A percentile compares a stretch with the other conserved stretches of the same genome.
phyloP scores from a whole-genome alignment of 495 filamentous ascomycete genomes.

The Darksidea phi region DNA sequence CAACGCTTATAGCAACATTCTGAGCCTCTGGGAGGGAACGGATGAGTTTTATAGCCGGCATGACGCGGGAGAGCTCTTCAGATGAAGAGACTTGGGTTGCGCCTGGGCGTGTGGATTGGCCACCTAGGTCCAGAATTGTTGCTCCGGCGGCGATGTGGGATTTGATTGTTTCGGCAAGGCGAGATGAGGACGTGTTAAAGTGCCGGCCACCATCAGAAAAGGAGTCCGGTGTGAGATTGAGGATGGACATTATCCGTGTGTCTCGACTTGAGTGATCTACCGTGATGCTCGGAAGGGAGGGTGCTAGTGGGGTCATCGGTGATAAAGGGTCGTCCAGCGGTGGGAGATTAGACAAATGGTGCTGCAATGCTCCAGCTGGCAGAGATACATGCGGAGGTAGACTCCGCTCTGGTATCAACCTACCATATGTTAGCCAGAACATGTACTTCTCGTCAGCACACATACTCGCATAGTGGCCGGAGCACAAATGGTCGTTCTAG shows the following conservation, averaged over 20 bases:
- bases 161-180: constrained; percentile 53
- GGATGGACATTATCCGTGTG: constrained; percentile 87
- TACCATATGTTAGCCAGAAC: constrained; percentile 11
- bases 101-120: constrained; percentile 83
- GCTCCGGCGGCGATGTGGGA: constrained; percentile 63
- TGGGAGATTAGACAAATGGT: constrained; percentile 65
- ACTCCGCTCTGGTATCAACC: constrained; percentile 35
- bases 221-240: constrained; percentile 95
- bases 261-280: constrained; percentile 61
- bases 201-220: constrained; percentile 88
- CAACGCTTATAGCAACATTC: constrained; percentile 72
- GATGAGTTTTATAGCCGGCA: constrained; percentile 74
- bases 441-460: too few species aligned
- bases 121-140: constrained; percentile 87
- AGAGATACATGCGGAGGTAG: constrained; percentile 14
- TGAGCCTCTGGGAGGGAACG: constrained; percentile 62
- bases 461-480: constrained; percentile 78
- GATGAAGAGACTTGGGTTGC: constrained; percentile 61
- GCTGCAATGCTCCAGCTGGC: constrained; percentile 37
- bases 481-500: constrained; percentile 92
- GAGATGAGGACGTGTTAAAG: constrained; percentile 40
- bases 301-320: constrained; percentile 67
- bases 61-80: constrained; percentile 75
- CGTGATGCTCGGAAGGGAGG: constrained; percentile 57
- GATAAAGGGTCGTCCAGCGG: constrained; percentile 55